Percentiles rank a stretch among this genome's conserved stretches.
phyloP scores from a whole-genome alignment of 192 early-diverging fungal species.

The Kickxella alabastrina region DNA sequence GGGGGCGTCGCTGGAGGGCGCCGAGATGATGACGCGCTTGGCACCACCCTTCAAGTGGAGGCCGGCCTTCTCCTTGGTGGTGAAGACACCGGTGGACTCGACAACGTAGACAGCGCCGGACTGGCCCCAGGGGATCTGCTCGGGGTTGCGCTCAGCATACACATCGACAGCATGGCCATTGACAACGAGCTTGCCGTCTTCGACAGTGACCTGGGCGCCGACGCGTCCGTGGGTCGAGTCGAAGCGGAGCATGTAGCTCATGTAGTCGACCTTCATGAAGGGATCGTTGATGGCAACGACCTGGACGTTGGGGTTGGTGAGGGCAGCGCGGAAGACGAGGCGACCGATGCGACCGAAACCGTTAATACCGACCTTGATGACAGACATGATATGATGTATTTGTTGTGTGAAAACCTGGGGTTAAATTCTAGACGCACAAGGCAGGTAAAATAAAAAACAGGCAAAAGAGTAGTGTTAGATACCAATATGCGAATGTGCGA shows the following conservation, averaged over 20 bases:
- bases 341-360: constrained; percentile 98
- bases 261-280: constrained; percentile 94
- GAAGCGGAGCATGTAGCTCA: constrained; percentile 97
- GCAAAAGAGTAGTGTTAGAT: too few species aligned
- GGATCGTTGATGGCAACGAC: constrained; percentile 96
- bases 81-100: constrained; percentile 99
- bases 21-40: constrained; percentile 99
- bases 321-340: constrained; percentile 87
- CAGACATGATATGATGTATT: constrained; percentile 10
- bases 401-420: not conserved
- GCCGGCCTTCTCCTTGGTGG: constrained; percentile 79
- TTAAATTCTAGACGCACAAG: not conserved
- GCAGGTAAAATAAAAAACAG: too few species aligned
- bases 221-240: constrained; percentile 98
- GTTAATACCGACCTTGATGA: constrained; percentile 60
- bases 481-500: too few species aligned
- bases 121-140: constrained; percentile 84
- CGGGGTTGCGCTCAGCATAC: constrained; percentile 73
- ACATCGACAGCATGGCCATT: constrained; percentile 79
- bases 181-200: constrained; percentile 86
- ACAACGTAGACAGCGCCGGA: constrained; percentile 86
- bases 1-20: constrained; percentile 92
- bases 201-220: constrained; percentile 75
- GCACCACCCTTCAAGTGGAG: constrained; percentile 88
- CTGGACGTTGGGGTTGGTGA: constrained; percentile 63